Evolutionary conservation across 1,139 yeast genomes (phyloP).

Genomic region (Ogataea hybrid): DNA sequence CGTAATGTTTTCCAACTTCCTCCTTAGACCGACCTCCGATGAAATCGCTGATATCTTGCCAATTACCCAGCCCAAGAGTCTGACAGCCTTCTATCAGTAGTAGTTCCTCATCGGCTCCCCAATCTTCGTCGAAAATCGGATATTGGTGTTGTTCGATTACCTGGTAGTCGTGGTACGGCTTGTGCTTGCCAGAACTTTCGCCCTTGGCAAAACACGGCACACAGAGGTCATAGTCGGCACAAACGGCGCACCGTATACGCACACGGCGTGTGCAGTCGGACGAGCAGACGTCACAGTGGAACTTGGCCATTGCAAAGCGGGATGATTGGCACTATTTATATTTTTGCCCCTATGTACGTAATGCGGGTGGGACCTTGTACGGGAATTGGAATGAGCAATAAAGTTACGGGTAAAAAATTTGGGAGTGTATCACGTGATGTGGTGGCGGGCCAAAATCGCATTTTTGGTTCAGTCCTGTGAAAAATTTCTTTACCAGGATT

Average conservation of each 20-base stretch:
- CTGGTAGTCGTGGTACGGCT: slow-evolving; percentile 91
- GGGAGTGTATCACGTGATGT: slow-evolving; percentile 8
- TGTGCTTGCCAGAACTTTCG: slow-evolving; percentile 73
- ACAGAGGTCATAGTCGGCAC: slow-evolving; percentile 91
- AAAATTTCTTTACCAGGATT: slow-evolving; percentile 15
- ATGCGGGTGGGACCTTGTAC: slow-evolving; percentile 6
- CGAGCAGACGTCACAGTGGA: slow-evolving; percentile 94
- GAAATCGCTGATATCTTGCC: slow-evolving; percentile 96
- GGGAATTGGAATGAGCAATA: background rate
- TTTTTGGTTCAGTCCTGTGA: slow-evolving; percentile 10
- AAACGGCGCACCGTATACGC: slow-evolving; percentile 85
- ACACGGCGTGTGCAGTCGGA: slow-evolving; percentile 92
- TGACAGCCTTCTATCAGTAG: slow-evolving; percentile 86
- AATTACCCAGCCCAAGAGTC: slow-evolving; percentile 87
- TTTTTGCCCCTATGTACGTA: slow-evolving; percentile 5
- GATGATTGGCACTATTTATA: slow-evolving; percentile 7
- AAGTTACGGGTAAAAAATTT: background rate
- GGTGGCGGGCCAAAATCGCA: slow-evolving; percentile 3
- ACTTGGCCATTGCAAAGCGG: slow-evolving; percentile 40
- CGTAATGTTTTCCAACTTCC: slow-evolving; percentile 85
- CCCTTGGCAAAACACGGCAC: slow-evolving; percentile 96
- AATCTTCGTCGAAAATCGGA: slow-evolving; percentile 83
- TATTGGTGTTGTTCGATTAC: slow-evolving; percentile 93
- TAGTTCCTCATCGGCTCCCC: slow-evolving; percentile 99
- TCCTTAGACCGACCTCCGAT: slow-evolving; percentile 91